phyloP scores from a whole-genome alignment of 306 rosid species.

The Quercus robur region DNA sequence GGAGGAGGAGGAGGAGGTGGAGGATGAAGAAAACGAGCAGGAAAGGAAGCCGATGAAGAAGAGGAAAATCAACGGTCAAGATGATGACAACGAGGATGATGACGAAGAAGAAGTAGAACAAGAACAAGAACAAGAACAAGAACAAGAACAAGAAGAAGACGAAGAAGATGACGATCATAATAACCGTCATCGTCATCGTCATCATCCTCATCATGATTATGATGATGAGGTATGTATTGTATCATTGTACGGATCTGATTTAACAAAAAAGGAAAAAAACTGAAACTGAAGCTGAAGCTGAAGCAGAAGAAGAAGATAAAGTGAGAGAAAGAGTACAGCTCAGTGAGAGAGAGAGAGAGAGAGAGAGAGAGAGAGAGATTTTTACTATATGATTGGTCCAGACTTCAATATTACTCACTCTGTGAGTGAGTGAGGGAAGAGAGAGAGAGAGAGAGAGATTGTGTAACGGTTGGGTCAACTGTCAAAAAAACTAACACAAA shows the following conservation, averaged over 20 bases:
- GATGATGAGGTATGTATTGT: conserved; percentile 54
- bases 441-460: conserved; percentile 32
- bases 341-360: conserved; percentile 34
- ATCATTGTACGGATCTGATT: conserved; percentile 17
- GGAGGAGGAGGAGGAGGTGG: conserved; percentile 6
- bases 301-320: conserved; percentile 1
- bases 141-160: conserved; percentile 24
- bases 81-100: conserved; percentile 20
- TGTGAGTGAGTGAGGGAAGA: conserved; percentile 15
- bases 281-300: not conserved
- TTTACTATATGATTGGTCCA: conserved; percentile 49
- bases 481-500: conserved; percentile 50
- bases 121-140: conserved; percentile 9
- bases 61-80: conserved; percentile 33
- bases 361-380: conserved; percentile 7
- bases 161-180: conserved; percentile 13
- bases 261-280: not conserved
- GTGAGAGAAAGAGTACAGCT: conserved; percentile 43
- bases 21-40: conserved; percentile 24
- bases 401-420: conserved; percentile 39
- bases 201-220: conserved; percentile 41
- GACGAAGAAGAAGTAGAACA: conserved; percentile 28
- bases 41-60: conserved; percentile 48
- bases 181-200: not conserved
- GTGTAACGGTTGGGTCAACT: conserved; percentile 67